Evolutionary conservation across 164 flowering plant genomes (phyloP), one percentile per base, ranked within the genome.

Genomic region (Cinnamomum chago): DNA sequence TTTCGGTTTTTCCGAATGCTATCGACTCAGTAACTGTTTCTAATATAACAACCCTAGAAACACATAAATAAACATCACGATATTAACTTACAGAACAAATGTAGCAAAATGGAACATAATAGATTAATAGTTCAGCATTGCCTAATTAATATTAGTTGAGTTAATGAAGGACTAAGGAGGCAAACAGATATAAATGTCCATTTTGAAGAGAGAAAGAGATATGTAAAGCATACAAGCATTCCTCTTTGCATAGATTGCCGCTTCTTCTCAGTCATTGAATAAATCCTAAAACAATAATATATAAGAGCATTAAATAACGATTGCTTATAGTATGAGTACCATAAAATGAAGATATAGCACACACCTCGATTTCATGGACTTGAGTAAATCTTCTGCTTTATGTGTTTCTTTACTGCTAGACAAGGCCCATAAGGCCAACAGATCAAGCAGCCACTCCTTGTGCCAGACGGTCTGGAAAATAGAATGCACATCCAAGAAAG

Each of bases 361-460:
- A 65, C 73, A 90, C 98, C 93, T 89, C 28, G 84, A 86, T 76
- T 84, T 88, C 84, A 91, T 81, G 73, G 89, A 85, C 40, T 82
- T 73, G 20, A 90, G 83, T 51, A 92, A 79, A 30, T 86, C 89
- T 77, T 91, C 92, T 11, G 89, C 95, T 81, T 79, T 81, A 58
- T 70, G 65, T 35, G 73, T n/a, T 79, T 85, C 84, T 55, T 89
- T 84, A 18, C 84, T 68, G 70, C 60, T 67, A 30, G 94, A 84
- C 81, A 94, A 82, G 60, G 92, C 92, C 98, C 97, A 92, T 65
- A 88, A n/a, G 71, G 78, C 84, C 83, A 91, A 83, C 75, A 92
- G 18, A 82, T 94, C 97, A 76, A 92, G 89, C 73, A 87, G 93
- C 97, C 93, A 94, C 72, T 91, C 97, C 22, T 84, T 22, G 80